Percentiles rank a stretch among this genome's conserved stretches.
These are phyloP conservation scores for Linum usitatissimum DNA, from an alignment of 345 rosid genomes.

Conservation along the genomic window DNA sequence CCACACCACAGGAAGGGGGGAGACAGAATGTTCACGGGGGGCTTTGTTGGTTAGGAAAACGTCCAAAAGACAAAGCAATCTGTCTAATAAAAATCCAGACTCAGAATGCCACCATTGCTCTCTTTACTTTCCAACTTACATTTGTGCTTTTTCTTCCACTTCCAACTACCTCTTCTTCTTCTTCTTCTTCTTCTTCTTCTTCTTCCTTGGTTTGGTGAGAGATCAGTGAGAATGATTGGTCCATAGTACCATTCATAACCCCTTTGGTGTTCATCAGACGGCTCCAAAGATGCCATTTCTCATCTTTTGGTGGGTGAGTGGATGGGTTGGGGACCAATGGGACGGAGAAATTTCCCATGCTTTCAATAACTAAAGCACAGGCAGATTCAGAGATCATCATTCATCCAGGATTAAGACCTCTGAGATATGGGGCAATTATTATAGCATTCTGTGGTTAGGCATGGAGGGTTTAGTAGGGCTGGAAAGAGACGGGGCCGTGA, in stretches of 20 bases:
- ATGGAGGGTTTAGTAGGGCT: background rate
- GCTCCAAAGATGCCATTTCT: constrained; percentile 8
- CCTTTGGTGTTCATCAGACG: constrained; percentile 18
- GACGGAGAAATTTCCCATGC: too few species aligned
- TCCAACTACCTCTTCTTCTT: constrained; percentile 23
- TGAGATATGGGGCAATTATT: constrained; percentile 10
- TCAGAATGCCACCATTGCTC: constrained; percentile 5
- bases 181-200: background rate
- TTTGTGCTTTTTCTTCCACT: constrained; percentile 2
- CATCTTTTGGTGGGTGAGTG: background rate
- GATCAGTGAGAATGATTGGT: background rate
- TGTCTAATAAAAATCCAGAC: constrained; percentile 8
- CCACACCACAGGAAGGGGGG: background rate
- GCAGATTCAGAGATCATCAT: background rate
- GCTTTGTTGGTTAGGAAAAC: constrained; percentile 30
- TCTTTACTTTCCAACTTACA: background rate
- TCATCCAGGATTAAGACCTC: constrained; percentile 13
- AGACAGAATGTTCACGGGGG: constrained; percentile 34
- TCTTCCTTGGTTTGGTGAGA: too few species aligned
- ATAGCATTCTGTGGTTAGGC: constrained; percentile 5
- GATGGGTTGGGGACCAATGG: too few species aligned
- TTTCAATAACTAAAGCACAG: background rate
- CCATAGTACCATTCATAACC: background rate
- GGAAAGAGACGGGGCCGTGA: too few species aligned
- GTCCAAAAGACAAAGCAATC: constrained; percentile 6